Percentiles rank a stretch among this genome's conserved stretches.
phyloP scores from a whole-genome alignment of 352 stramenopile species.

The Phytophthora kernoviae region DNA sequence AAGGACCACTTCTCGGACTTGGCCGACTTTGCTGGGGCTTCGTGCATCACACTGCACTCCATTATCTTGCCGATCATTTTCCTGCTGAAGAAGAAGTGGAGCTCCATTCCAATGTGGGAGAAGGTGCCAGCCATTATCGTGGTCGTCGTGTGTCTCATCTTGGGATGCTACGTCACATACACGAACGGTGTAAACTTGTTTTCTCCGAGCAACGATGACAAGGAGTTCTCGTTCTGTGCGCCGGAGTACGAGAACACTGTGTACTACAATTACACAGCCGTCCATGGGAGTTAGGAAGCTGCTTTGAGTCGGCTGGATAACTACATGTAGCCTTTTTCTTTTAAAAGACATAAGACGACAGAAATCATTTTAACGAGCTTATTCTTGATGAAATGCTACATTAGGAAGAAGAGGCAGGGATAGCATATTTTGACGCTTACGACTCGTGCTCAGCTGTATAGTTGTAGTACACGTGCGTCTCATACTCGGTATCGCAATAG shows the following conservation, averaged over 20 bases:
- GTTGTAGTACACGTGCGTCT: slow-evolving; percentile 26
- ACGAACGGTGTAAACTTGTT: slow-evolving; percentile 38
- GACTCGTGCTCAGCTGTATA: slow-evolving; percentile 4
- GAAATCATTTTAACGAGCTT: no score
- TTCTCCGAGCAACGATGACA: slow-evolving; percentile 20
- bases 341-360: no score
- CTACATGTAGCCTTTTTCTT: no score
- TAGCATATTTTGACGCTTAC: neutral
- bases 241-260: slow-evolving; percentile 37
- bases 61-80: slow-evolving; percentile 54
- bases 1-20: slow-evolving; percentile 55
- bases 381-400: no score
- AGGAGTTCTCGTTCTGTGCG: slow-evolving; percentile 38
- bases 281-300: slow-evolving; percentile 27
- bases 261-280: slow-evolving; percentile 50
- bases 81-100: slow-evolving; percentile 42
- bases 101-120: slow-evolving; percentile 29
- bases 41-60: slow-evolving; percentile 50
- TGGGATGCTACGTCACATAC: slow-evolving; percentile 42
- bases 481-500: slow-evolving; percentile 12
- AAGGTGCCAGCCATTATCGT: slow-evolving; percentile 25
- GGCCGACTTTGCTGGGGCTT: slow-evolving; percentile 44
- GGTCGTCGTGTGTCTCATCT: slow-evolving; percentile 29
- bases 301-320: no score
- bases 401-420: no score